Evolutionary conservation across 352 stramenopile genomes (phyloP), one percentile per base, ranked within the genome.

Genomic region (Pythium periplocum): DNA sequence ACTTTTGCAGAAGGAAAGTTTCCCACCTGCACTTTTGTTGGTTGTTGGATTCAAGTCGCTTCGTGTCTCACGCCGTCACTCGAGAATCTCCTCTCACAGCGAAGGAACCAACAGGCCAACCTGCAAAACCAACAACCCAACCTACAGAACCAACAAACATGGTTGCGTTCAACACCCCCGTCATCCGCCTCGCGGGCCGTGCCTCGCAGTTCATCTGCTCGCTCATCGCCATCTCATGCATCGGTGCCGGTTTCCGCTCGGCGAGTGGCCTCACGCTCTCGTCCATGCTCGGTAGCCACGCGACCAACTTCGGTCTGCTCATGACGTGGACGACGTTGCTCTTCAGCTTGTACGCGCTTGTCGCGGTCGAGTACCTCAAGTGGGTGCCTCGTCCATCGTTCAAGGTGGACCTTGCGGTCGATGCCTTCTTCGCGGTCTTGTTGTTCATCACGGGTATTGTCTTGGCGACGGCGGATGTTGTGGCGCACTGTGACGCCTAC

Each of bases 121-220:
- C 43, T 48, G 17, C 43, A 48, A 30, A 31, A 31, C 43, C 43
- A 48, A 48, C 43, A 31, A 11, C 43, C 43, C 43, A 48, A 48
- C 43, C 9, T 30, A 48, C 9, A 48, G 9, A 48, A 48, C 43
- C 43, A 48, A 48, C 43, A 48, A 11, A 48, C 43, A 48, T 48
- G 43, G 43, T 48, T 1, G 43, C 43, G 9, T 30, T 48, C 43
- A 48, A 48, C 49, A 10, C 49, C n/a, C 45, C 39, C 51, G 17
- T 39, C 10, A 4, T 51, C n/a, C 52, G 52, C 36, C 36, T 66
- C 9, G 49, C 17, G 43, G 9, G 43, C 17, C 73, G 73, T 49
- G 73, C 31, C 41, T 11, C 71, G 8, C 73, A 92, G 66, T 75
- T 88, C 62, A 6, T 82, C 26, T 79, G 66, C 53, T 81, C 70